Base-by-base conservation (phyloP, 306 rosid genomes). In the Nissolia schottii region DNA sequence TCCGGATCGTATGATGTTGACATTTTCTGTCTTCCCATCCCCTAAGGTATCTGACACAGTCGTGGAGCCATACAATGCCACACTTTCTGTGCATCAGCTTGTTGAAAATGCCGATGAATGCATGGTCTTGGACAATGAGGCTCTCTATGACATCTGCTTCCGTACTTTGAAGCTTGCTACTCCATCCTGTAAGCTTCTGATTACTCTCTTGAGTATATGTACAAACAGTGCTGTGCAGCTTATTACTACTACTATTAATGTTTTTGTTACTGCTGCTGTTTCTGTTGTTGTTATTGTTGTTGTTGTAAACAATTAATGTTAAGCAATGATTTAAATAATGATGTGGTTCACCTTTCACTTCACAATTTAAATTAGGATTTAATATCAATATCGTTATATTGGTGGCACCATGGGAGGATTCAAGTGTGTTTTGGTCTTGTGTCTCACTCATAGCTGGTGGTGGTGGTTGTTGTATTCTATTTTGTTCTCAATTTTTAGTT, bases 51-150 rank as follows among this genome's bases (percentile, higher is more conserved):
- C 87, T 20, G 87, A 83, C 53, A 83, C 87, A 1, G 87, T 83
- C 35, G 84, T 83, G 45, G 87, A 83, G 70, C 87, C 87, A 28
- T 83, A 83, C 70, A 83, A 83, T 38, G 87, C 87, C 5, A 83
- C 87, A 2, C 87, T 83, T 15, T 83, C 87, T 15, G 87, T 79
- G 51, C 87, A 83, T 43, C 87, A 83, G 61, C 87, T 83, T 53
- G 87, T 83, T 16, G 87, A 83, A 70, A 83, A 83, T 38, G 86
- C 86, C 0, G 86, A 83, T 51, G 86, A 83, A 45, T 83, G 87
- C 51, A 83, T 83, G 87, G 87, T 83, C 41, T 61, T 83, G 74
- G 87, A 83, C 70, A 83, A 83, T 53, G 87, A 83, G 79, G 87
- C 87, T 35, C 84, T 83, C 29, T 83, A 83, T 20, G 87, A 83